Evolutionary conservation across 169 alveolate genomes (phyloP).

Genomic region (Cyclospora cayetanensis): DNA sequence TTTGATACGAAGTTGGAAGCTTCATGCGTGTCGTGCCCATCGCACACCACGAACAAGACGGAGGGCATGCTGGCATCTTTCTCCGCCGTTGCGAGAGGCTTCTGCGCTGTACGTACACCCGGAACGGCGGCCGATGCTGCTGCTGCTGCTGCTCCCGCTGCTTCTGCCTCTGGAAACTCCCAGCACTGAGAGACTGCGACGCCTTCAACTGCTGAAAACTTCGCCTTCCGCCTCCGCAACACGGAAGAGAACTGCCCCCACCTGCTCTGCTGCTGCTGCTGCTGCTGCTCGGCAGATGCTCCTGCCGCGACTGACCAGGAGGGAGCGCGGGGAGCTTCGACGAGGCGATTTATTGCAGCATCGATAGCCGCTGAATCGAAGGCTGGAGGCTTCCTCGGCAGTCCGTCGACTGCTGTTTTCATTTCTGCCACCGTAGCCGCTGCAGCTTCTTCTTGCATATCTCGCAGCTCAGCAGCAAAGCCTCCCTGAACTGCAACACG

Average conservation of each 20-base stretch:
- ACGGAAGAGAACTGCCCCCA: not conserved
- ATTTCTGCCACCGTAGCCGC: not conserved
- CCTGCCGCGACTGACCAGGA: not conserved
- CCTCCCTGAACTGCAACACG: not conserved
- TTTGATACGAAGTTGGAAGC: not conserved
- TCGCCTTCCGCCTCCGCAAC: not conserved
- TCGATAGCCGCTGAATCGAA: not conserved
- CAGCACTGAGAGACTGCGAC: not conserved
- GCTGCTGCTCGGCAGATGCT: not conserved
- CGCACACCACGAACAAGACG: not conserved
- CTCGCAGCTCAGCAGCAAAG: not conserved
- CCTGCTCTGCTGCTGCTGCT: not conserved
- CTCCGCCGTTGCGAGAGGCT: not conserved
- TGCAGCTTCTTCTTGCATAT: not conserved
- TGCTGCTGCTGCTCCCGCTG: not conserved
- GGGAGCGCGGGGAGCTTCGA: conserved; percentile 2
- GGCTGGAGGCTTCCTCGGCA: not conserved
- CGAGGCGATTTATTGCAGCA: not conserved
- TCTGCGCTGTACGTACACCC: not conserved
- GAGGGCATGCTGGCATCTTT: not conserved
- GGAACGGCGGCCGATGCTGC: not conserved
- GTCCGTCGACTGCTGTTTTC: too few relatives aligned
- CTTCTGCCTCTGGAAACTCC: not conserved
- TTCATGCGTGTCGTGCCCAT: conserved; percentile 4
- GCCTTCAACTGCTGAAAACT: not conserved